Conservation (phyloP, 768 basidiomycete genomes). For the Suillus lakei region DNA sequence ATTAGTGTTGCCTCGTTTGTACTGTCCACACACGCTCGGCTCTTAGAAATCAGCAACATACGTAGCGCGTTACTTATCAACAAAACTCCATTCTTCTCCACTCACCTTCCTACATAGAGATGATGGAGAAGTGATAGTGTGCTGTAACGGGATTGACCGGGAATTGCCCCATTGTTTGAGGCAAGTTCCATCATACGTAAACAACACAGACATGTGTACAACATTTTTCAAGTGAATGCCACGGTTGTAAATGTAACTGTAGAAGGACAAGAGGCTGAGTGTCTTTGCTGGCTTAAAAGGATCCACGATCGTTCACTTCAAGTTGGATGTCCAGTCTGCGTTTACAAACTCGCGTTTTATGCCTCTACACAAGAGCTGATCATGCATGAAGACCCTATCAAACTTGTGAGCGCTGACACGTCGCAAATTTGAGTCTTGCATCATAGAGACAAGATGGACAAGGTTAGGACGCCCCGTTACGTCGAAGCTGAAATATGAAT, state of each 20-base stretch:
- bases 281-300: background rate
- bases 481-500: background rate
- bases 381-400: background rate
- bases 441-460: background rate
- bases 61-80: too few species aligned
- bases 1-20: too few species aligned
- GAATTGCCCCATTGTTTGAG: background rate
- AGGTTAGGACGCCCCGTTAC: background rate
- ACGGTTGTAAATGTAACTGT: background rate
- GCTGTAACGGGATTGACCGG: too few species aligned
- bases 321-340: background rate
- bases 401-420: background rate
- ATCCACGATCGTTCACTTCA: too few species aligned
- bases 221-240: background rate
- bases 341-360: too few species aligned
- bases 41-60: too few species aligned
- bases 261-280: background rate
- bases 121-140: too few species aligned
- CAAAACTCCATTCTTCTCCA: too few species aligned
- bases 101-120: too few species aligned
- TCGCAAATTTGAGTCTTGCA: background rate
- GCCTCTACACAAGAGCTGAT: too few species aligned
- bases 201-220: background rate
- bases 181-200: background rate
- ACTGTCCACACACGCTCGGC: too few species aligned